Percentiles rank a stretch among this genome's conserved stretches.
Evolutionary conservation across 495 filamentous ascomycete species (phyloP).

Genomic region (Daldinia bambusicola): DNA sequence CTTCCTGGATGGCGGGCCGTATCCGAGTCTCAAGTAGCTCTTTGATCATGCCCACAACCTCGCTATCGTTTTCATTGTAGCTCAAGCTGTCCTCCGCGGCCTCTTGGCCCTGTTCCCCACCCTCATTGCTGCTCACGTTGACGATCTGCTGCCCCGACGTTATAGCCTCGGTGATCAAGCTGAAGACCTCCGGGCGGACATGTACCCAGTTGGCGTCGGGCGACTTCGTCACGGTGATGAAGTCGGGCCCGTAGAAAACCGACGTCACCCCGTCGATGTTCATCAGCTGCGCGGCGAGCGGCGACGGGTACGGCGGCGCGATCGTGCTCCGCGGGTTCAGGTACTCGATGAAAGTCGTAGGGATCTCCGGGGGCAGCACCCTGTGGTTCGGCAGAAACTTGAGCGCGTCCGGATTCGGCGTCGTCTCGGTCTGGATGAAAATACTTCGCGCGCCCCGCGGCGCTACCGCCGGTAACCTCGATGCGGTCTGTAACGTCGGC

Average conservation of each 20-base stretch:
- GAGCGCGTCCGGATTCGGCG: slow-evolving; percentile 89
- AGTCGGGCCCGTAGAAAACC: slow-evolving; percentile 95
- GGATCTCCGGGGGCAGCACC: slow-evolving; percentile 77
- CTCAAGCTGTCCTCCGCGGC: slow-evolving; percentile 70
- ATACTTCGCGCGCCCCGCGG: slow-evolving; percentile 74
- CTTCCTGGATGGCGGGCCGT: slow-evolving; percentile 93
- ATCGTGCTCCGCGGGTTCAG: slow-evolving; percentile 87
- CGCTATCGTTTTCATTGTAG: slow-evolving; percentile 87
- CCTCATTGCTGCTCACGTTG: slow-evolving; percentile 68
- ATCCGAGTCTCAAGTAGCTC: slow-evolving; percentile 97
- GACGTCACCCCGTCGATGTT: slow-evolving; percentile 90
- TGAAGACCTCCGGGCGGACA: slow-evolving; percentile 94
- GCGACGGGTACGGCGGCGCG: slow-evolving; percentile 90
- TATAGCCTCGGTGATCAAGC: slow-evolving; percentile 90
- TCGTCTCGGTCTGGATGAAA: slow-evolving; percentile 96
- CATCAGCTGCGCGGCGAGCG: slow-evolving; percentile 86
- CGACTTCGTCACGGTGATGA: slow-evolving; percentile 95
- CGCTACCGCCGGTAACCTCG: slow-evolving; percentile 28
- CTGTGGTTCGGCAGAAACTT: slow-evolving; percentile 93
- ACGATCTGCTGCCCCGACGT: slow-evolving; percentile 85
- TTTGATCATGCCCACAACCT: slow-evolving; percentile 97
- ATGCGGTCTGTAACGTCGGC: slow-evolving; percentile 20
- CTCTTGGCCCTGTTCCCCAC: slow-evolving; percentile 50
- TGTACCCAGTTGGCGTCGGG: slow-evolving; percentile 90
- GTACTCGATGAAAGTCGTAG: slow-evolving; percentile 88